Conservation (phyloP, 1,139 yeast genomes). For the Yamadazyma sp. region DNA sequence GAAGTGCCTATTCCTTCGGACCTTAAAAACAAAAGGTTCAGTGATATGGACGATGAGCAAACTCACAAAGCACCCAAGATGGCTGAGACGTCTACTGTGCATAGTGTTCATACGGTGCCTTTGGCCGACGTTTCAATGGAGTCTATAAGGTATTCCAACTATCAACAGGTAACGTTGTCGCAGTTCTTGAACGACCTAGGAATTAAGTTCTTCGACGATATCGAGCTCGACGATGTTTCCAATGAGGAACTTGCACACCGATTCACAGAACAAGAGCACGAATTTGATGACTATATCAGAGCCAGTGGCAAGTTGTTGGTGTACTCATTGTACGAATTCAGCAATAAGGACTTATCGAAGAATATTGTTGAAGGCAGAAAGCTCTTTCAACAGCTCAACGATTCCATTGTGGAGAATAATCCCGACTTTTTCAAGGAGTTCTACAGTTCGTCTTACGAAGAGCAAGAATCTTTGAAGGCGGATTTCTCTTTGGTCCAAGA, state of each 20-base stretch:
- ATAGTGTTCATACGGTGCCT: conserved; percentile 29
- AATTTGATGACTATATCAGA: conserved; percentile 28
- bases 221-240: conserved; percentile 38
- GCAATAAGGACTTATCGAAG: conserved; percentile 52
- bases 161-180: conserved; percentile 36
- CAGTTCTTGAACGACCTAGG: conserved; percentile 49
- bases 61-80: conserved; percentile 8
- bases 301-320: conserved; percentile 35
- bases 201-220: conserved; percentile 53
- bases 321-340: conserved; percentile 51
- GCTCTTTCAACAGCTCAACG: conserved; percentile 43
- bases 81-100: conserved; percentile 25
- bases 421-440: conserved; percentile 52
- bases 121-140: conserved; percentile 26
- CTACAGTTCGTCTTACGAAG: conserved; percentile 36
- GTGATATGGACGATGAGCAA: conserved; percentile 11
- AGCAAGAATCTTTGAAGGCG: conserved; percentile 39
- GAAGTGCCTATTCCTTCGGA: conserved; percentile 18
- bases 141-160: conserved; percentile 13
- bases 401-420: conserved; percentile 43
- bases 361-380: conserved; percentile 51
- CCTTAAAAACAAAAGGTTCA: conserved; percentile 12
- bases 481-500: conserved; percentile 49
- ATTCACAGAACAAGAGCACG: conserved; percentile 14
- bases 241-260: conserved; percentile 9